phyloP scores from a whole-genome alignment of 2,329 filamentous ascomycete species.

The Curvularia spicifera region DNA sequence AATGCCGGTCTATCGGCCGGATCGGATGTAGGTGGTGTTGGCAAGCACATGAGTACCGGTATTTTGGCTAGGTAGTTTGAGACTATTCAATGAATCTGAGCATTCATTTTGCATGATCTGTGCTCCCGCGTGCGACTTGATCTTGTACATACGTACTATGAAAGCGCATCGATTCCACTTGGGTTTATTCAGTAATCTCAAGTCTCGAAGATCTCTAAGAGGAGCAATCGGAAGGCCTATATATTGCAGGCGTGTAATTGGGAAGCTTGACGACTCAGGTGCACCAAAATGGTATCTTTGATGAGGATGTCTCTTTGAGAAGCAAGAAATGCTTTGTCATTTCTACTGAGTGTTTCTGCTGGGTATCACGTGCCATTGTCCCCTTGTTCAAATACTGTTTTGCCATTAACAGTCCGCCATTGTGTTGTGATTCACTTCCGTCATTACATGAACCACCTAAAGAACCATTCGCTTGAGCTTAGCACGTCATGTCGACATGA shows the following conservation, averaged over 20 bases:
- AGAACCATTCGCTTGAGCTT: slow-evolving; percentile 10
- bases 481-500: slow-evolving; percentile 17
- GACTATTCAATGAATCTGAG: too few relatives aligned
- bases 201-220: background rate
- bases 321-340: background rate
- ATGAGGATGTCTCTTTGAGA: background rate
- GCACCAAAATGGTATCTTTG: background rate
- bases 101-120: too few relatives aligned
- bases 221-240: background rate
- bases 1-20: too few relatives aligned
- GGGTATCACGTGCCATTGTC: slow-evolving; percentile 18
- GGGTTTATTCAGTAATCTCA: background rate
- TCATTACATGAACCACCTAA: background rate
- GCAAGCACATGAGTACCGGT: too few relatives aligned
- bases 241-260: background rate
- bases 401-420: slow-evolving; percentile 1
- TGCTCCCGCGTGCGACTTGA: too few relatives aligned
- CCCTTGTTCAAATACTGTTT: background rate
- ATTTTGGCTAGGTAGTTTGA: too few relatives aligned
- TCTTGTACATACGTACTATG: too few relatives aligned
- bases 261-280: background rate
- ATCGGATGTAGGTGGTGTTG: too few relatives aligned
- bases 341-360: slow-evolving; percentile 15
- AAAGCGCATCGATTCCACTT: background rate
- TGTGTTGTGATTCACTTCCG: background rate